Base-by-base conservation (phyloP, 2,329 filamentous ascomycete species). In the Alternaria rosae region DNA sequence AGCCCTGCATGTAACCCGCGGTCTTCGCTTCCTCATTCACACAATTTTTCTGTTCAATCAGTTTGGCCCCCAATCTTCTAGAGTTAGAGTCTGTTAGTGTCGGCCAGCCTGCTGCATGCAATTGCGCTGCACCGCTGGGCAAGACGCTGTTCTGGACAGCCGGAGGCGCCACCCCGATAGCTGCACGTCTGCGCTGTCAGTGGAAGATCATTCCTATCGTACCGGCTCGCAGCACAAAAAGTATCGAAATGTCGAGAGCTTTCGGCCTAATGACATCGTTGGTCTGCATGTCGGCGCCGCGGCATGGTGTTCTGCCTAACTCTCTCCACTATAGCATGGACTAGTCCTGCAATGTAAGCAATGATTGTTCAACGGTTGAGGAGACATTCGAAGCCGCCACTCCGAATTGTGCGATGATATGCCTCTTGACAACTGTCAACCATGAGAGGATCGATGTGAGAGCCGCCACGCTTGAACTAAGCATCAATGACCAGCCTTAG, bases 1-100 rank as follows among this genome's bases (percentile, higher is more conserved):
- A 66, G 57, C 68, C 68, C 67, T 74, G 74, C 75, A 76, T 67
- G 69, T 71, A 74, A 72, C 67, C 74, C 70, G 70, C 69, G 70
- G 62, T 62, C 62, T 66, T 62, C 67, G 67, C 65, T 61, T 70
- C 65, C 66, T 73, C 68, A 72, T 71, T 68, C 57, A 65, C 62
- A 58, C 66, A 62, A 59, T 67, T 62, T 50, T 62, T 57, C 57
- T 65, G 58, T 57, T 66, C 56, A 57, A 58, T 55, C n/a, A 23
- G 64, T 74, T 73, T 70, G 69, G 73, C 73, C 76, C 74, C 75
- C 73, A 76, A 73, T 59, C 23, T 50, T 51, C 56, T 38, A 59
- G 17, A 57, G 55, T 67, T 60, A 35, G 47, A 44, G 23, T 50
- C 64, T 58, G 57, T 65, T 64, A 61, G 47, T 58, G 47, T 57